A percentile compares a stretch with the other conserved stretches of the same genome.
Evolutionary conservation across 1,284 basidiomycete genomes (phyloP).

Genomic region (Cystobasidiaceae sp.): DNA sequence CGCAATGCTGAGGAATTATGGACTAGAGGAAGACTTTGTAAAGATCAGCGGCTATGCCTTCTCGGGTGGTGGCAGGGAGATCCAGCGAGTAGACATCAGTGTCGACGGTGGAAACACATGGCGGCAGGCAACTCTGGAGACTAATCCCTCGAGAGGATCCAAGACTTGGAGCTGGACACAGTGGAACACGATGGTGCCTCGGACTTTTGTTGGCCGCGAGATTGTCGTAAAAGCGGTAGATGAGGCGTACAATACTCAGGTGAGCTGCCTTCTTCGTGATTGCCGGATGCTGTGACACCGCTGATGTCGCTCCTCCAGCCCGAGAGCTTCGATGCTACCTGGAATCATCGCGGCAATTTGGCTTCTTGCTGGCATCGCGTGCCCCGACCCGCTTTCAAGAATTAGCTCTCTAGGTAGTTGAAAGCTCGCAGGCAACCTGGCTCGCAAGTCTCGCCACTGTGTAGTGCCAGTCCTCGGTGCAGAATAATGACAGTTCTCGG

Average conservation of each 20-base stretch:
- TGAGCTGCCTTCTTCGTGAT: not conserved
- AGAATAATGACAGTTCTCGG: too few relatives aligned
- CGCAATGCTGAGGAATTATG: slow-evolving; percentile 16
- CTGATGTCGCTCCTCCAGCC: slow-evolving; percentile 4
- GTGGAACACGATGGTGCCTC: slow-evolving; percentile 18
- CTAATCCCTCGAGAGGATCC: slow-evolving; percentile 15
- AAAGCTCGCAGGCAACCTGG: not conserved
- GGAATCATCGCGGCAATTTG: slow-evolving; percentile 24
- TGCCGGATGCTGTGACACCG: not conserved
- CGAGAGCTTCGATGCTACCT: slow-evolving; percentile 12
- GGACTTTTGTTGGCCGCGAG: slow-evolving; percentile 23
- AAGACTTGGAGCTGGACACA: slow-evolving; percentile 28
- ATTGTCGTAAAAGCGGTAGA: slow-evolving; percentile 30
- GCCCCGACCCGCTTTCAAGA: slow-evolving; percentile 19
- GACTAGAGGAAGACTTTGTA: slow-evolving; percentile 28
- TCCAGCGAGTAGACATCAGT: slow-evolving; percentile 26
- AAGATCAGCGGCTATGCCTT: slow-evolving; percentile 22
- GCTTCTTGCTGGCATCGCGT: slow-evolving; percentile 18
- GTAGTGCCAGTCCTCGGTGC: too few relatives aligned
- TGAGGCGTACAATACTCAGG: slow-evolving; percentile 25
- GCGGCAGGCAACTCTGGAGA: slow-evolving; percentile 22
- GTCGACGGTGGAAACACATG: slow-evolving; percentile 23
- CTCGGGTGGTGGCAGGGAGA: slow-evolving; percentile 19
- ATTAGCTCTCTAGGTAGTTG: not conserved
- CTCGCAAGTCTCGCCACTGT: too few relatives aligned